Evolutionary conservation across 371 early-diverging fungal species (phyloP), one percentile per base, ranked within the genome.

Genomic region (Haplosporangium sp.): DNA sequence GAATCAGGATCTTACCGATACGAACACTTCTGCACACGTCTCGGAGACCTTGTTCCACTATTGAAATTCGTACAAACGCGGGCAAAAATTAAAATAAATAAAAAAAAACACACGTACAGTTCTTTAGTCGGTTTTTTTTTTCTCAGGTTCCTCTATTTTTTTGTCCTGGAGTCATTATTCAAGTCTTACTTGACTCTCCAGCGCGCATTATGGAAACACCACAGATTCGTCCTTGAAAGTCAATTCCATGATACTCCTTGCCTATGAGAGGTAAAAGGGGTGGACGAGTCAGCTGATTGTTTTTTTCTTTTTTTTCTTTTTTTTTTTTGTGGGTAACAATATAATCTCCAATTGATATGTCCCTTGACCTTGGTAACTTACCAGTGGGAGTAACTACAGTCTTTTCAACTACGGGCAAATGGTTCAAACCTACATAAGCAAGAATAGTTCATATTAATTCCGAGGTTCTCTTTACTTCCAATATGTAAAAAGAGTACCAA

Each of bases 141-240:
- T 56, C 57, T 48, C 19, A 63, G 45, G 55, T 47, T 20, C n/a
- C 7, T 11, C 13, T 19, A 6, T 20, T 42, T 20, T 48, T 59
- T 9, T 47, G 37, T 37, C 34, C 50, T 19, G 8, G 9, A 0
- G n/a, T 2, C 4, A 40, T 19, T 47, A 39, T 27, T 27, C 27
- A 63, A 17, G 37, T 17, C 77, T 67, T 79, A 79, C 81, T 96
- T 13, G 96, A 90, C 84, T 96, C 96, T 82, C 97, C 97, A 48
- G 97, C 97, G 34, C 97, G 88, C 96, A 97, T 96, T 65, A 96
- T 96, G 47, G 95, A 96, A 6, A 97, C 95, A 68, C 97, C 97
- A 84, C 97, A 97, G 71, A 97, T 97, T 65, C 94, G 89, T 57
- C 96, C 96, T 82, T 92, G 87, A 78, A 95, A 95, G 20, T 87